These are phyloP conservation scores for Russula sp. DNA, from an alignment of 768 basidiomycete genomes.

Conservation along the genomic window DNA sequence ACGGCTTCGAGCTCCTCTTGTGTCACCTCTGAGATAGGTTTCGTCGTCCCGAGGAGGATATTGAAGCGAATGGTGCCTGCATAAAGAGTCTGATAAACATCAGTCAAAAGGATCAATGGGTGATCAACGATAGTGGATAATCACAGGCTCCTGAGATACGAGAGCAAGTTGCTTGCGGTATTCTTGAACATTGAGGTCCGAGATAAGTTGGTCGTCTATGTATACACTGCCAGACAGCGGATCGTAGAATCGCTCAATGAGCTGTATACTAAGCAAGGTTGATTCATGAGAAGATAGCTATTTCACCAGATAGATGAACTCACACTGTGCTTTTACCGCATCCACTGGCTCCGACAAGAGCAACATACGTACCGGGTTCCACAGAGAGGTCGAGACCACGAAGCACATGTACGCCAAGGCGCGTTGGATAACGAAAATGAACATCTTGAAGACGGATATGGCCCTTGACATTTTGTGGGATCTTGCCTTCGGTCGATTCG, in stretches of 20 bases:
- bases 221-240: conserved; percentile 59
- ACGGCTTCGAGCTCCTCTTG: conserved; percentile 81
- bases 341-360: conserved; percentile 74
- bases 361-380: conserved; percentile 75
- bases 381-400: conserved; percentile 68
- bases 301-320: conserved; percentile 33
- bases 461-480: conserved; percentile 48
- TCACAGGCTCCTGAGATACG: conserved; percentile 82
- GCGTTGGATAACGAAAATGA: conserved; percentile 83
- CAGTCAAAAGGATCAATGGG: not conserved
- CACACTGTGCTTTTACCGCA: conserved; percentile 78
- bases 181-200: conserved; percentile 73
- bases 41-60: conserved; percentile 76
- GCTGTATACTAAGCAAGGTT: conserved; percentile 52
- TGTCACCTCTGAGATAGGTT: conserved; percentile 70
- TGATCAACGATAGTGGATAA: conserved; percentile 26
- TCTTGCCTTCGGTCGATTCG: conserved; percentile 60
- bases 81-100: conserved; percentile 56
- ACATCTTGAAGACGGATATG: conserved; percentile 72
- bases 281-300: not conserved
- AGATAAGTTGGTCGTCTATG: conserved; percentile 68
- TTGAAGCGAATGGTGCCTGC: conserved; percentile 88
- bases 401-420: conserved; percentile 76
- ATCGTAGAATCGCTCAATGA: conserved; percentile 81
- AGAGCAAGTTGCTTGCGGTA: conserved; percentile 84